Evolutionary conservation across 1,284 basidiomycete species (phyloP).

Genomic region (Marasmius fiardii): DNA sequence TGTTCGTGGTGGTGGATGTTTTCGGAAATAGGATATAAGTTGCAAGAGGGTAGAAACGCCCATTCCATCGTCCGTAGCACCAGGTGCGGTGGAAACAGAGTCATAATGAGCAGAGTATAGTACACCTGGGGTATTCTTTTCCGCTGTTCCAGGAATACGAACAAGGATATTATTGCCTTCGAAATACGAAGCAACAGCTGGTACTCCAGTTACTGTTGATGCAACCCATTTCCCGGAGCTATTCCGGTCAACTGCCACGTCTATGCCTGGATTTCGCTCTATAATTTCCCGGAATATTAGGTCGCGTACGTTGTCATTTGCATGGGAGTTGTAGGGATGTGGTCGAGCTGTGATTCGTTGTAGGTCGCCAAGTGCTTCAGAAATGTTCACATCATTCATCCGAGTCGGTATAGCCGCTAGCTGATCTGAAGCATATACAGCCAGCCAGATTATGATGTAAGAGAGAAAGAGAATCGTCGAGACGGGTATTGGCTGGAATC

Average conservation of each 20-base stretch:
- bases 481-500: constrained; percentile 2
- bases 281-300: constrained; percentile 56
- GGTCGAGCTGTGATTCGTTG: constrained; percentile 67
- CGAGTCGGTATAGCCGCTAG: constrained; percentile 46
- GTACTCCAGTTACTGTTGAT: constrained; percentile 9
- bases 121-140: constrained; percentile 39
- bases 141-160: constrained; percentile 58
- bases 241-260: constrained; percentile 51
- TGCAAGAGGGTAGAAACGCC: constrained; percentile 65
- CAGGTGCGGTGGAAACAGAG: constrained; percentile 72
- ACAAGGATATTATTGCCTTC: constrained; percentile 73
- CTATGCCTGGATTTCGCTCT: constrained; percentile 38
- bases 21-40: constrained; percentile 57
- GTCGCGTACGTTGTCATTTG: constrained; percentile 62
- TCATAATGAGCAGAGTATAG: constrained; percentile 82
- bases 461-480: constrained; percentile 47
- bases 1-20: constrained; percentile 50
- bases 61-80: constrained; percentile 78
- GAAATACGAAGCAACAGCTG: constrained; percentile 49
- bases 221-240: constrained; percentile 54
- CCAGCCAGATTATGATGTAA: constrained; percentile 50
- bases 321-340: constrained; percentile 73
- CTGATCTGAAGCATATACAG: constrained; percentile 53
- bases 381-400: constrained; percentile 50
- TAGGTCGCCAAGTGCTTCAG: constrained; percentile 58